phyloP scores from a whole-genome alignment of 352 stramenopile species.

The Globisporangium takayamanum region DNA sequence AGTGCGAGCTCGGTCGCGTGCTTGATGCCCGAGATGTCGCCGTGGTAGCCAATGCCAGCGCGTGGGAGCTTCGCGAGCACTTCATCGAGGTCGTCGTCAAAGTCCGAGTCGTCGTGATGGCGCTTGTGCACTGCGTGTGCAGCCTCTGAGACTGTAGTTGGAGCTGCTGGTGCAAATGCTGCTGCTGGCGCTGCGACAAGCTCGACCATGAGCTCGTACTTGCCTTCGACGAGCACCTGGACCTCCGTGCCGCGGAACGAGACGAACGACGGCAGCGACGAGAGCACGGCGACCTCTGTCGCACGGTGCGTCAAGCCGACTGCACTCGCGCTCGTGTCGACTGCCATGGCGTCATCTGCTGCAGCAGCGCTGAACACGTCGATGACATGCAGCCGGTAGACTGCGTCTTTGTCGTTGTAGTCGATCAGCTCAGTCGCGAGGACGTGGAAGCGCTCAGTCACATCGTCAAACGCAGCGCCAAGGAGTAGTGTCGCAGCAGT shows the following conservation, averaged over 20 bases:
- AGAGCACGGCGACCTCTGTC: constrained; percentile 36
- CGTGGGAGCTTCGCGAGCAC: constrained; percentile 60
- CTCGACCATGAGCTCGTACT: constrained; percentile 44
- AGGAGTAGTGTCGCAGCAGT: constrained; percentile 35
- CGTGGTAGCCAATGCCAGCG: constrained; percentile 72
- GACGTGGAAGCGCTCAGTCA: constrained; percentile 29
- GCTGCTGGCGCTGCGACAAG: constrained; percentile 1
- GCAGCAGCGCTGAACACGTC: constrained; percentile 19
- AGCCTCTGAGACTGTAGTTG: constrained; percentile 1
- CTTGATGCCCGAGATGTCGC: constrained; percentile 54
- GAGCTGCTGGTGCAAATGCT: background rate
- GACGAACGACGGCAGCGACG: constrained; percentile 45
- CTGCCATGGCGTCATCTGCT: constrained; percentile 15
- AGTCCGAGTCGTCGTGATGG: constrained; percentile 39
- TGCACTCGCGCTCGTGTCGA: constrained; percentile 27
- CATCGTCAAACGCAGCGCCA: constrained; percentile 37
- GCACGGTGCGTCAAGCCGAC: constrained; percentile 34
- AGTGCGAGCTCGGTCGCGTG: constrained; percentile 41
- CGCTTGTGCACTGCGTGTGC: constrained; percentile 35
- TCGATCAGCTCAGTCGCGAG: constrained; percentile 41
- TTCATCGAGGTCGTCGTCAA: constrained; percentile 53
- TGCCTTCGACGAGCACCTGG: constrained; percentile 52
- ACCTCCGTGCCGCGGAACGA: constrained; percentile 41
- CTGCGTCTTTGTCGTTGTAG: constrained; percentile 35
- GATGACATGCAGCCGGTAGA: constrained; percentile 47